Conservation (phyloP, 805 yeast species). For the Candida vaughaniae region DNA sequence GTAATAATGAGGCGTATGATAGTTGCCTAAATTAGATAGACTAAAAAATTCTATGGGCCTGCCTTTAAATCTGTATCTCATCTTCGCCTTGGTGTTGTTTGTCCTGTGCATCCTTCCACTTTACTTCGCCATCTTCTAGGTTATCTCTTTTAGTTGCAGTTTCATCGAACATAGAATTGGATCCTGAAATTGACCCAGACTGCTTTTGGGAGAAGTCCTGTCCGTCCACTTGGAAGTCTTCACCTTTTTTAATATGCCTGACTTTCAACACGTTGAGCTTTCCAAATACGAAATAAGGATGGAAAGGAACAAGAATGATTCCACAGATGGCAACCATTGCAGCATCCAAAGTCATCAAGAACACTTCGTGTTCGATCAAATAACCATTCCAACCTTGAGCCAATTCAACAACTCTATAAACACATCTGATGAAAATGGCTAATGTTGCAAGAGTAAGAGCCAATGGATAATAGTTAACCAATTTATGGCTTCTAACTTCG, state of each 20-base stretch:
- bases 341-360: slow-evolving; percentile 36
- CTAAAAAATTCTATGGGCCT: too few relatives aligned
- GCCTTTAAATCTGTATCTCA: too few relatives aligned
- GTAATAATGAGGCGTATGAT: too few relatives aligned
- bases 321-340: slow-evolving; percentile 33
- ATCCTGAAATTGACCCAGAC: too few relatives aligned
- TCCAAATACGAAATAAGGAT: slow-evolving; percentile 34
- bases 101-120: too few relatives aligned
- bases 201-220: too few relatives aligned
- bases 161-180: too few relatives aligned
- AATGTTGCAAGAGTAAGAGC: slow-evolving; percentile 31
- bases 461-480: slow-evolving; percentile 27
- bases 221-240: too few relatives aligned
- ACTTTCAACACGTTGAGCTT: slow-evolving; percentile 27
- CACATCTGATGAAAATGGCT: slow-evolving; percentile 29
- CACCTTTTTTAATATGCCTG: slow-evolving; percentile 11
- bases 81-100: too few relatives aligned
- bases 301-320: slow-evolving; percentile 32
- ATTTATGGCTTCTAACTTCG: slow-evolving; percentile 19
- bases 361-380: slow-evolving; percentile 34
- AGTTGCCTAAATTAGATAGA: too few relatives aligned
- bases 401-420: slow-evolving; percentile 40
- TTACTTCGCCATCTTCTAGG: too few relatives aligned
- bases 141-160: too few relatives aligned
- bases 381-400: slow-evolving; percentile 36